Evolutionary conservation across 352 stramenopile species (phyloP), one percentile per base, ranked within the genome.

Genomic region (Globisporangium viniferum): DNA sequence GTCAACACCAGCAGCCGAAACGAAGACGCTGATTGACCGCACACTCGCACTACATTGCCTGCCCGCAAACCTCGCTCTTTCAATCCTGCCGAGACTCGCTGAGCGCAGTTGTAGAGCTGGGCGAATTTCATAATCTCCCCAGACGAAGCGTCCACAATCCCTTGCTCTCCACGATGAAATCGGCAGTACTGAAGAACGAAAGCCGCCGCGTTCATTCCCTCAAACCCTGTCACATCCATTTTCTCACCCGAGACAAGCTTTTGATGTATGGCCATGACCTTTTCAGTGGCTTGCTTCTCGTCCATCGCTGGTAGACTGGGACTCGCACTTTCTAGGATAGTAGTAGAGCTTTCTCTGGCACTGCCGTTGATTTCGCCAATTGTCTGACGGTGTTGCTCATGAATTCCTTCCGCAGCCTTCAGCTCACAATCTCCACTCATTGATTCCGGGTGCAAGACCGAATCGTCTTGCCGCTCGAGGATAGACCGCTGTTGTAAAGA

Each of bases 171-270:
- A 4, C 44, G 55, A 35, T 60, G 51, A 18, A 72, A 60, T 3
- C 67, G 67, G 12, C 59, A 66, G 53, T 59, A 64, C 33, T 72
- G 61, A 4, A 72, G 60, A 33, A 60, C 67, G 29, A 59, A 64
- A 18, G 67, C 41, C 24, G 31, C 55, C 9, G 44, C 35, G n/a
- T 69, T 69, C 62, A 69, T 56, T 7, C 20, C 54, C 20, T 51
- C 44, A 20, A 69, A 48, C 20, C 54, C 62, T 7, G 51, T 55
- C 14, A 69, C 33, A 12, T 68, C 62, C 55, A 54, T 54, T 22
- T 57, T 66, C 15, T 48, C 24, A 31, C 53, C 59, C 0, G 49
- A 66, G n/a, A 59, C 27, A 1, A 62, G 48, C 24, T 29, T 71
- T 36, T 70, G 54, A 7, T 48, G 44, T 8, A 48, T 18, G 14